Evolutionary conservation across 2,329 filamentous ascomycete genomes (phyloP).

Genomic region (Pseudogymnoascus sp.): DNA sequence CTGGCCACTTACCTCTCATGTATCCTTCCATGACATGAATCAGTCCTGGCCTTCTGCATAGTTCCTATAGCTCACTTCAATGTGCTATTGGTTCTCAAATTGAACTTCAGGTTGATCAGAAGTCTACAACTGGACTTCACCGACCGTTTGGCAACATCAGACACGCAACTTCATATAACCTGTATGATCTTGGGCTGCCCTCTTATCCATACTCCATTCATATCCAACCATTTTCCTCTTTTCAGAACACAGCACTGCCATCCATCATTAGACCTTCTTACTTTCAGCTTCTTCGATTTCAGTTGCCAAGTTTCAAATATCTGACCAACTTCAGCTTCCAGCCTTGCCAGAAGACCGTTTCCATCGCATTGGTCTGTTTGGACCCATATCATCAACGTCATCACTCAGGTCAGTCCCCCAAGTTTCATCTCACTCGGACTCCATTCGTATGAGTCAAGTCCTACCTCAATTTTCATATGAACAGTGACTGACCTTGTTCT

Average conservation of each 20-base stretch:
- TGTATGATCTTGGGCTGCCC: background rate
- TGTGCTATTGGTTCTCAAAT: background rate
- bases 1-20: background rate
- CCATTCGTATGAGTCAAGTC: background rate
- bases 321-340: background rate
- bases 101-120: background rate
- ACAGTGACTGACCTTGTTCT: background rate
- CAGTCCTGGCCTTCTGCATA: background rate
- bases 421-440: background rate
- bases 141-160: background rate
- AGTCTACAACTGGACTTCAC: background rate
- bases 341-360: background rate
- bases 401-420: background rate
- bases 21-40: background rate
- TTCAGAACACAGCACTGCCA: background rate
- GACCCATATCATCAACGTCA: background rate
- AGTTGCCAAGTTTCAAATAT: background rate
- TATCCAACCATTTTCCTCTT: conserved; percentile 10
- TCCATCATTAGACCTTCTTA: background rate
- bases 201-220: conserved; percentile 7
- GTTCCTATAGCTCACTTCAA: background rate
- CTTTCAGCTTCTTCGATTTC: background rate
- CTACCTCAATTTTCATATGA: background rate
- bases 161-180: background rate
- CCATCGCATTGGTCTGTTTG: background rate